Evolutionary conservation across 192 early-diverging fungal species (phyloP), one percentile per base, ranked within the genome.

Genomic region (Coemansia biformis): DNA sequence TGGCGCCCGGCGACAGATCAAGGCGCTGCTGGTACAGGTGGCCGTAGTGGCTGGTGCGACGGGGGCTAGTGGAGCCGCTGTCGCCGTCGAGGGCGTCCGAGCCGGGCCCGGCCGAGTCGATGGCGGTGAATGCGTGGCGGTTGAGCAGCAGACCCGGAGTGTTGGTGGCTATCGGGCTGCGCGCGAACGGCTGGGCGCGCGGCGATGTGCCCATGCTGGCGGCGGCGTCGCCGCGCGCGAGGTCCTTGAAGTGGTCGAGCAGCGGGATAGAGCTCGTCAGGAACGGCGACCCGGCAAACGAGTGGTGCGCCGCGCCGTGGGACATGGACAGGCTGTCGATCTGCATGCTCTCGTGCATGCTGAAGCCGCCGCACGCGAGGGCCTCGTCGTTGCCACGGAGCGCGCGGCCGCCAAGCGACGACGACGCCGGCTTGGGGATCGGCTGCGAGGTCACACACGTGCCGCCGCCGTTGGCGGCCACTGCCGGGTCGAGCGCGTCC

Each of bases 261-360:
- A 75, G 49, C 23, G 71, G 71, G 17, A 75, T 75, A 3, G 65
- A 67, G 43, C 64, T 59, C 1, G 71, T 54, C 46, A 63, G 14
- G 33, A 67, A 75, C 44, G 63, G 65, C 35, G 71, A 64, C 16
- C 62, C 58, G 8, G 53, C 52, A 54, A 73, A 65, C 34, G 48
- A 45, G 44, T 65, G 62, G 17, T 64, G 61, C 17, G 57, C 58
- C 16, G 54, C 54, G 32, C 62, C 46, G 28, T 73, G 62, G 23
- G 69, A 65, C 32, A 73, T 12, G 0, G 69, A 53, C 40, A 73
- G 42, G 30, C 59, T 73, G 56, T 73, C 69, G 18, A 73, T 73
- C 12, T 48, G 53, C 49, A 61, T 31, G 38, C 69, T 73, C 32
- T 73, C 69, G 46, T 73, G 69, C 37, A 61, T 26, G 43, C 69